Evolutionary conservation across 2,329 filamentous ascomycete species (phyloP).

Genomic region (Aureobasidium melanogenum): DNA sequence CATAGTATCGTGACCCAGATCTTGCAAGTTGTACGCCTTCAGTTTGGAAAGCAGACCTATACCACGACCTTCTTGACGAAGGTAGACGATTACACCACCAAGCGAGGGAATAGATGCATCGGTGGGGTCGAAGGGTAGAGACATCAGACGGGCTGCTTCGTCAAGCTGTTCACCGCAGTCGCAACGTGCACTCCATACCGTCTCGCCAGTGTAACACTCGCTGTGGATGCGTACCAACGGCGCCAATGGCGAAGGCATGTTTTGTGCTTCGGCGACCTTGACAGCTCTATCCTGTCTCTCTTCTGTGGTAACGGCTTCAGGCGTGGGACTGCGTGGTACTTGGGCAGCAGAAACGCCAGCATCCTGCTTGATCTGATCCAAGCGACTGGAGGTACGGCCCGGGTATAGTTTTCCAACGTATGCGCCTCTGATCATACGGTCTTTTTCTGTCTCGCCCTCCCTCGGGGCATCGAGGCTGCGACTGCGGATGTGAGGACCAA

Average conservation of each 20-base stretch:
- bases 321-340: background rate
- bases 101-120: conserved; percentile 21
- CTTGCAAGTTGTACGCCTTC: conserved; percentile 96
- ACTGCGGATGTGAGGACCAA: conserved; percentile 74
- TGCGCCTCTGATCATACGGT: conserved; percentile 88
- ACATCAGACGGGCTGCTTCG: conserved; percentile 88
- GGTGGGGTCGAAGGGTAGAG: conserved; percentile 6
- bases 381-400: conserved; percentile 67
- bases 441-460: conserved; percentile 73
- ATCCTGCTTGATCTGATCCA: conserved; percentile 42
- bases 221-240: conserved; percentile 92
- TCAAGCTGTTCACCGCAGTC: conserved; percentile 97
- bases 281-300: conserved; percentile 1
- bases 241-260: conserved; percentile 28
- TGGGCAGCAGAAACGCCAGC: conserved; percentile 20
- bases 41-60: conserved; percentile 93
- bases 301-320: background rate
- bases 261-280: background rate
- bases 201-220: conserved; percentile 97
- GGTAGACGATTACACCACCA: conserved; percentile 88
- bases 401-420: conserved; percentile 84
- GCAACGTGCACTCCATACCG: conserved; percentile 93
- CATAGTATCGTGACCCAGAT: conserved; percentile 93
- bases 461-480: conserved; percentile 60
- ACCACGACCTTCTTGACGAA: conserved; percentile 90